Conservation (phyloP, 805 yeast species). For the Starmera caribaea region DNA sequence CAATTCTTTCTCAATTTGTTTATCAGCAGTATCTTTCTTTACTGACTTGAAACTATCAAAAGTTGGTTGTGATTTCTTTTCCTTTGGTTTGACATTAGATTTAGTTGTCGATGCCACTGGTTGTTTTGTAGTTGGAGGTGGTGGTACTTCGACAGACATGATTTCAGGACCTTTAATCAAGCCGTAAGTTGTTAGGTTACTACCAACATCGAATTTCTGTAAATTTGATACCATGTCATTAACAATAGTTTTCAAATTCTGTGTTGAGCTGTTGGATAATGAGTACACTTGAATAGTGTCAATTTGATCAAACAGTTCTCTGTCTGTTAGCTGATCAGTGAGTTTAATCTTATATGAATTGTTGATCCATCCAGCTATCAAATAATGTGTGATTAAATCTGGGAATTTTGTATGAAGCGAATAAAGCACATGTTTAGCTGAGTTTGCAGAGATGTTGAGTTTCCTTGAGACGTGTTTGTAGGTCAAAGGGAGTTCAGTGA, state of each 20-base stretch:
- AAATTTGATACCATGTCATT: too few species aligned
- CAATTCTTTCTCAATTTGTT: conserved; percentile 4
- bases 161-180: conserved; percentile 15
- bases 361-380: too few species aligned
- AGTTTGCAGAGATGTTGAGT: too few species aligned
- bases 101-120: neutral
- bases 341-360: too few species aligned
- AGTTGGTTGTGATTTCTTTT: conserved; percentile 5
- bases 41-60: conserved; percentile 6
- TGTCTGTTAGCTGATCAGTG: conserved; percentile 6
- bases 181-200: conserved; percentile 14
- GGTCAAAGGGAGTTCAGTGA: too few species aligned
- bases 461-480: too few species aligned
- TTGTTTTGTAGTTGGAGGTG: neutral
- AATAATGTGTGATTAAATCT: too few species aligned
- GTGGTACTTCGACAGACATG: neutral
- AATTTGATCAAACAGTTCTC: conserved; percentile 21
- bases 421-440: too few species aligned
- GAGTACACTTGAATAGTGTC: conserved; percentile 31
- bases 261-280: conserved; percentile 11
- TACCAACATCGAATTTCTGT: conserved; percentile 3
- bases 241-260: conserved; percentile 4
- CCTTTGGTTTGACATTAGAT: neutral
- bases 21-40: neutral
- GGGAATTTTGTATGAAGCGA: too few species aligned